Conservation (phyloP, 2,329 filamentous ascomycete species). For the Pezicula neosporulosa region DNA sequence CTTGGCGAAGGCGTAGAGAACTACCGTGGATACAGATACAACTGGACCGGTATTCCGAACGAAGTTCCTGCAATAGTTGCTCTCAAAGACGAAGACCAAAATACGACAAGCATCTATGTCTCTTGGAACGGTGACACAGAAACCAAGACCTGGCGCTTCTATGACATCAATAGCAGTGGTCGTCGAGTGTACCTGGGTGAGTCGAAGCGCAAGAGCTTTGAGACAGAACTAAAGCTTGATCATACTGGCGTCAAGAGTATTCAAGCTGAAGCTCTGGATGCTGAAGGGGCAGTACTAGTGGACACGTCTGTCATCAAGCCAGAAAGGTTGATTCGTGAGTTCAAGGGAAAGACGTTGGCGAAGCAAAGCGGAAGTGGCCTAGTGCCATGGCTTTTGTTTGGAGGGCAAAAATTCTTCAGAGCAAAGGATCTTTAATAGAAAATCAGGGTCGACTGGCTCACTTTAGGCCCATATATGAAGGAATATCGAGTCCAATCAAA, state of each 20-base stretch:
- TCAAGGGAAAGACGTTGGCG: not conserved
- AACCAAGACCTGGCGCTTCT: conserved; percentile 45
- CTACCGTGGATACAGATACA: conserved; percentile 35
- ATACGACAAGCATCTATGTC: conserved; percentile 40
- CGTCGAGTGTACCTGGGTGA: conserved; percentile 35
- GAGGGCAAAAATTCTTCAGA: conserved; percentile 4
- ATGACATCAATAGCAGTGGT: conserved; percentile 29
- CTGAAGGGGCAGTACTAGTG: conserved; percentile 5
- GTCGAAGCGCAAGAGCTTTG: conserved; percentile 38
- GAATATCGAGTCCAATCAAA: too few species aligned
- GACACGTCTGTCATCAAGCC: conserved; percentile 5
- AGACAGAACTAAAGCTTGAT: conserved; percentile 27
- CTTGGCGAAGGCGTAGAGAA: conserved; percentile 29
- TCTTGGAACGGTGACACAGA: conserved; percentile 52
- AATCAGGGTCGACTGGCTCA: too few species aligned
- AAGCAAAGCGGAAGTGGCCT: not conserved
- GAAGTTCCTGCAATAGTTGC: conserved; percentile 34
- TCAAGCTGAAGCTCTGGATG: conserved; percentile 11
- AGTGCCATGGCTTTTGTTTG: conserved; percentile 5
- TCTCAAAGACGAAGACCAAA: conserved; percentile 24
- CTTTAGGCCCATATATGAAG: too few species aligned
- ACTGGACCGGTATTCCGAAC: conserved; percentile 34
- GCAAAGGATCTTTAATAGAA: not conserved
- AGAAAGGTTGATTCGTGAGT: conserved; percentile 9
- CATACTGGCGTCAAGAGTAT: not conserved